These are phyloP conservation scores for Entrophospora sp. DNA, from an alignment of 192 early-diverging fungal genomes.

Conservation along the genomic window DNA sequence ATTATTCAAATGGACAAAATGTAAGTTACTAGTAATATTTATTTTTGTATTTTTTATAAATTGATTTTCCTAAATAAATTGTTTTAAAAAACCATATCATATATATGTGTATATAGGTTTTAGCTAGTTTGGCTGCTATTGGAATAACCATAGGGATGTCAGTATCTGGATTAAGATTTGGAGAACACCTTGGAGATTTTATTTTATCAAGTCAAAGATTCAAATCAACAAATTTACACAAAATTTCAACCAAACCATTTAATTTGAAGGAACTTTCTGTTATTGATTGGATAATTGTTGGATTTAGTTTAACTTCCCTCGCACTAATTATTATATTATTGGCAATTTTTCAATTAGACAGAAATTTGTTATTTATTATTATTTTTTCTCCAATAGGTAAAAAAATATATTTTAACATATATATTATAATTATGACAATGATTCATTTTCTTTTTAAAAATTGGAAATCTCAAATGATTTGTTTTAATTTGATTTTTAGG, in stretches of 20 bases:
- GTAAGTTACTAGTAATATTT: neutral
- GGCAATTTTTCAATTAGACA: neutral
- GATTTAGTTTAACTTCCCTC: conserved; percentile 30
- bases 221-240: neutral
- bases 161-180: conserved; percentile 33
- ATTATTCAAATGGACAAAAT: conserved; percentile 13
- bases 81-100: neutral
- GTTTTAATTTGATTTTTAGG: conserved; percentile 8
- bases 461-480: too few relatives aligned
- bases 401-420: too few relatives aligned
- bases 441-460: too few relatives aligned
- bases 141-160: conserved; percentile 42
- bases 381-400: conserved; percentile 41
- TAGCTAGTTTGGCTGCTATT: conserved; percentile 35
- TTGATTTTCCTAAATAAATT: too few relatives aligned
- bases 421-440: too few relatives aligned
- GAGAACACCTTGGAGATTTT: conserved; percentile 33
- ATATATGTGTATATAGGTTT: conserved; percentile 5
- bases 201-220: conserved; percentile 7
- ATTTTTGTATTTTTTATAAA: too few relatives aligned
- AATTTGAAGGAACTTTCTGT: neutral
- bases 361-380: conserved; percentile 30
- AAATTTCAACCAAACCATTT: neutral
- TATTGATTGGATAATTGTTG: neutral
- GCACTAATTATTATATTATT: conserved; percentile 27